Evolutionary conservation across 1,284 basidiomycete species (phyloP).

Genomic region (Cystobasidiaceae sp.): DNA sequence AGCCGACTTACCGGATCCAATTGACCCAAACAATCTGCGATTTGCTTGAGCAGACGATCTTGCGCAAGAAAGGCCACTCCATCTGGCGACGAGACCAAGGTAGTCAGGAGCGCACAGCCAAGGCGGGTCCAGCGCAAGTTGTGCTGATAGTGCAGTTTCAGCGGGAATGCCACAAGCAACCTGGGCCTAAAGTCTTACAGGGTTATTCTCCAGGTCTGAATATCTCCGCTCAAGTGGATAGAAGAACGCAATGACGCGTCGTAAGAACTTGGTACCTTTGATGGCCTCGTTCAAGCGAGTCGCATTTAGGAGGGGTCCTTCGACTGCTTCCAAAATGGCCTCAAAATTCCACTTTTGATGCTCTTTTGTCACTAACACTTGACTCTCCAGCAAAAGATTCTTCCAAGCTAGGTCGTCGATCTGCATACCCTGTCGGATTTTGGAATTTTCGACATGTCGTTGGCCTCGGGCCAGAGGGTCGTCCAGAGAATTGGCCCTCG

Average conservation of each 20-base stretch:
- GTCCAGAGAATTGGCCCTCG: constrained; percentile 76
- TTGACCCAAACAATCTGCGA: constrained; percentile 82
- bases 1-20: constrained; percentile 70
- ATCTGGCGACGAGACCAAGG: constrained; percentile 74
- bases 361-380: constrained; percentile 84
- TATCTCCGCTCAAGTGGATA: constrained; percentile 84
- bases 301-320: constrained; percentile 84
- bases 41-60: constrained; percentile 78
- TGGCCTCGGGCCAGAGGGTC: constrained; percentile 80
- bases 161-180: constrained; percentile 5
- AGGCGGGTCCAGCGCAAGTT: constrained; percentile 61
- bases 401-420: constrained; percentile 78
- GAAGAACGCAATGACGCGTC: constrained; percentile 82
- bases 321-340: constrained; percentile 77
- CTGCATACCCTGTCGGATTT: constrained; percentile 79
- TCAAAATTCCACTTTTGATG: constrained; percentile 91
- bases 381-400: constrained; percentile 69
- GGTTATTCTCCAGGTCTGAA: constrained; percentile 66
- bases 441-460: constrained; percentile 81
- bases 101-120: constrained; percentile 74
- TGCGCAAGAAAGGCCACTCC: constrained; percentile 78
- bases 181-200: constrained; percentile 45
- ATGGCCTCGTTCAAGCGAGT: constrained; percentile 95
- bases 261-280: constrained; percentile 79
- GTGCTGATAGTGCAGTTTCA: constrained; percentile 48